Conservation (phyloP, 129 eudicot genomes). For the Arctium minus region DNA sequence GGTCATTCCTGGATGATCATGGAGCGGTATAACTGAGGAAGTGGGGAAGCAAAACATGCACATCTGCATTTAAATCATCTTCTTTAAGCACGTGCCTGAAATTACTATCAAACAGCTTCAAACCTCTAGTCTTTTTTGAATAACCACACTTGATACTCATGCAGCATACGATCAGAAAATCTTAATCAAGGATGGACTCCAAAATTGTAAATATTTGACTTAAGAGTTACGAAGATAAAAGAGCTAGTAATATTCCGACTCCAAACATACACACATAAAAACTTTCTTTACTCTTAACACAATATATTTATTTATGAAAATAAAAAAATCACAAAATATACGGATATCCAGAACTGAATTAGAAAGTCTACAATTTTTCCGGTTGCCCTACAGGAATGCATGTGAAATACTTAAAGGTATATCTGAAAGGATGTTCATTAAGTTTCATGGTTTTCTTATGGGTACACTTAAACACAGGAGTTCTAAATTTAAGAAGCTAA, state of each 20-base stretch:
- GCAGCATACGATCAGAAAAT: background rate
- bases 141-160: background rate
- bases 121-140: background rate
- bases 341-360: background rate
- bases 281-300: background rate
- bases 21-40: conserved; percentile 91
- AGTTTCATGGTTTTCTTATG: no score
- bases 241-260: background rate
- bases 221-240: background rate
- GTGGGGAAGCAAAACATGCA: conserved; percentile 96
- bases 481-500: no score
- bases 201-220: background rate
- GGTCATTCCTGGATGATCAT: conserved; percentile 96
- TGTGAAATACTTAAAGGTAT: no score
- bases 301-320: background rate
- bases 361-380: background rate
- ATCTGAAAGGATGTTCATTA: no score
- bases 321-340: background rate
- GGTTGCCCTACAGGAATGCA: background rate
- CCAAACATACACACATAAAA: background rate
- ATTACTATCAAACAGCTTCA: conserved; percentile 19
- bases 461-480: no score
- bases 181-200: background rate
- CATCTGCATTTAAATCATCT: conserved; percentile 65
- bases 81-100: conserved; percentile 32